A percentile compares a stretch with the other conserved stretches of the same genome.
Evolutionary conservation across 2,329 filamentous ascomycete species (phyloP).

Genomic region (Trichoderma sp.): DNA sequence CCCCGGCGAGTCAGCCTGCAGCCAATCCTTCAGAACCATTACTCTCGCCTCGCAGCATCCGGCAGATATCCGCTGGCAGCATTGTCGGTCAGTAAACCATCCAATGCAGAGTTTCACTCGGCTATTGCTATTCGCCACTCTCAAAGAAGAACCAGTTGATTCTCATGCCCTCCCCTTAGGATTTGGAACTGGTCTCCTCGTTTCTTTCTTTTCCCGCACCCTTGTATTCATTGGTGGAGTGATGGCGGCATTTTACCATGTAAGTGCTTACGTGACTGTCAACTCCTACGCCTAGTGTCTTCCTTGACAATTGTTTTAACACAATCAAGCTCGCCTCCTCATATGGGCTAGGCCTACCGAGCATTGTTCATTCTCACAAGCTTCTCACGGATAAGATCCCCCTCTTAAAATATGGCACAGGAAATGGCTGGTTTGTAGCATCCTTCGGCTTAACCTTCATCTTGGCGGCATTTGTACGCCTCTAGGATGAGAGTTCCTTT

Average conservation of each 20-base stretch:
- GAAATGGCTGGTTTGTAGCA: conserved; percentile 62
- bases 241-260: conserved; percentile 61
- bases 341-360: conserved; percentile 42
- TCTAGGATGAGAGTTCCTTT: conserved; percentile 37
- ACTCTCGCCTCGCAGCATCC: conserved; percentile 37
- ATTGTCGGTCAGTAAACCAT: conserved; percentile 42
- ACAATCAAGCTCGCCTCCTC: conserved; percentile 41
- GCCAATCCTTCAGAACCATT: conserved; percentile 22
- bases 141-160: background rate
- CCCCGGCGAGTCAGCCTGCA: conserved; percentile 22
- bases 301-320: conserved; percentile 14
- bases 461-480: conserved; percentile 52
- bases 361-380: conserved; percentile 39
- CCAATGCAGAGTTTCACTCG: background rate
- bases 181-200: conserved; percentile 60
- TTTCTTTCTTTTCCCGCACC: conserved; percentile 69
- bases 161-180: conserved; percentile 41
- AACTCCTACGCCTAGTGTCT: background rate
- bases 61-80: conserved; percentile 55
- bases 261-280: conserved; percentile 36
- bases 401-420: conserved; percentile 50
- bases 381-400: conserved; percentile 36
- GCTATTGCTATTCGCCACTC: background rate
- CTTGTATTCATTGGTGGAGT: conserved; percentile 66
- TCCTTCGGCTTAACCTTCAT: conserved; percentile 73